A percentile compares a stretch with the other conserved stretches of the same genome.
Conservation (phyloP, 78 protist species). For the Speleostelium caveatum region DNA sequence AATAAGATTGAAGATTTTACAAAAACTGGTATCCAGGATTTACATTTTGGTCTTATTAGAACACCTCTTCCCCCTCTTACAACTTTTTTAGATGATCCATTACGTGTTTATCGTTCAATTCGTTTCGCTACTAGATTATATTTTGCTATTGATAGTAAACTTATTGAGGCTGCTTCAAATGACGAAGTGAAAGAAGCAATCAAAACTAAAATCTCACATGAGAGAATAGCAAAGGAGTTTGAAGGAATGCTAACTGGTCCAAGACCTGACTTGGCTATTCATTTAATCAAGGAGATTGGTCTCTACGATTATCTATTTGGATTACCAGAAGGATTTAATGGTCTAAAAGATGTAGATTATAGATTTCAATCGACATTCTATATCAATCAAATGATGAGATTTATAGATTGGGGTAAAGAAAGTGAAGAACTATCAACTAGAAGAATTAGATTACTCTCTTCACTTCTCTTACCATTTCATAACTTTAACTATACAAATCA, state of each 20-base stretch:
- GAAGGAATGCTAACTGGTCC: constrained; percentile 77
- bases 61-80: constrained; percentile 93
- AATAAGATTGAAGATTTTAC: constrained; percentile 87
- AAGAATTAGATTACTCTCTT: constrained; percentile 21
- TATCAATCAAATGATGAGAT: neutral
- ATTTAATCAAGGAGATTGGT: constrained; percentile 30
- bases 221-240: constrained; percentile 88
- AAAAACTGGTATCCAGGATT: constrained; percentile 90
- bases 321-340: constrained; percentile 23
- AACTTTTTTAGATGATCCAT: constrained; percentile 97
- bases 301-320: constrained; percentile 51
- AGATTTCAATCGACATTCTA: neutral
- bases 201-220: constrained; percentile 78
- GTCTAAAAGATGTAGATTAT: neutral
- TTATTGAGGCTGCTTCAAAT: constrained; percentile 46
- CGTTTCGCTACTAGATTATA: constrained; percentile 91
- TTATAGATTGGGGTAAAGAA: neutral
- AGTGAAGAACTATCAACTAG: constrained; percentile 9
- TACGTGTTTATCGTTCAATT: constrained; percentile 93
- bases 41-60: constrained; percentile 79
- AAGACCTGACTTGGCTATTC: constrained; percentile 36
- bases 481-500: neutral
- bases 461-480: neutral
- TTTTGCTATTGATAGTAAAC: constrained; percentile 71
- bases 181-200: constrained; percentile 72